Base-by-base conservation (phyloP, 306 rosid species). In the Lupinus albus region DNA sequence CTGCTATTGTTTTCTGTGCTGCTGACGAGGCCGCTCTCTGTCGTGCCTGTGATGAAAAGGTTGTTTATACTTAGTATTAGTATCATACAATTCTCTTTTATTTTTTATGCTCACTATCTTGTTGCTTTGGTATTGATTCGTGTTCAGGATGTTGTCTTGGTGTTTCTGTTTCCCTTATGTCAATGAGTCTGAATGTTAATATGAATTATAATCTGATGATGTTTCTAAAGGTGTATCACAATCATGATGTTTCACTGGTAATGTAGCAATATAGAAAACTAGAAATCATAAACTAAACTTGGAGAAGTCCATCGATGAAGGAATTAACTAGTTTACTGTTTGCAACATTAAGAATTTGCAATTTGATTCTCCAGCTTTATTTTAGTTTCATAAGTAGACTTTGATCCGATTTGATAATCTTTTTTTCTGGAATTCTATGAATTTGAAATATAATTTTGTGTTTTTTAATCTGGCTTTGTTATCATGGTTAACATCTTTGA, bases 21-120 rank as follows among this genome's bases (percentile, higher is more conserved):
- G 99, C 99, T 8, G 99, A 94, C 70, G 99, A 94, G 64, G 99
- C 99, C 38, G 92, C 99, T 50, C 99, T 94, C 33, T 94, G 99
- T 65, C 90, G 79, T 84, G 80, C 87, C 70, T 94, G 99, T 28
- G 99, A 94, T 67, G 92, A 88, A 54, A 88, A 94, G 89, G 99
- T 94, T 33, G 17, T 13, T 7, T 20, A 12, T 69, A 10, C 5
- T 7, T 61, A 28, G 54, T 25, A 25, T 33, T 39, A 39, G 2
- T 45, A 64, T 64, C 42, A 44, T 21, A 11, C 3, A 62, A 42
- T 44, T 25, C n/a, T 63, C 6, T 3, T 55, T 6, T 4, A 7
- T 3, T 11, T 58, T 21, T 50, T 7, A 13, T 36, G 4, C 20
- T 63, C 54, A 35, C 64, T 32, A 38, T 51, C 8, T 25, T n/a